Percentiles rank a stretch among this genome's conserved stretches.
These are phyloP conservation scores for Fraxinus anomala DNA, from an alignment of 257 asterid genomes.

Conservation along the genomic window DNA sequence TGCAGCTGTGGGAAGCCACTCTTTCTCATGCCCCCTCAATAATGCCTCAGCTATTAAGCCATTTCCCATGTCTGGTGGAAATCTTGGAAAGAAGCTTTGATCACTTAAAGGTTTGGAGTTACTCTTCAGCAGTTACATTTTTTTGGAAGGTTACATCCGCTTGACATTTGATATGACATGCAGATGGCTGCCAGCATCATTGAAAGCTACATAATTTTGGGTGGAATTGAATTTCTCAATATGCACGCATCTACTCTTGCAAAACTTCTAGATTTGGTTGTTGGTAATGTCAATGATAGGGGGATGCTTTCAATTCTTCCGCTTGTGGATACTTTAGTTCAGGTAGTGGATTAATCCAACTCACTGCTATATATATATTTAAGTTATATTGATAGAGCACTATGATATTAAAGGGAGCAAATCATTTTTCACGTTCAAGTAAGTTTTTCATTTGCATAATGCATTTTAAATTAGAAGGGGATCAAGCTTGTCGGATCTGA, in stretches of 20 bases:
- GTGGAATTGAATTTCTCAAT: slow-evolving; percentile 75
- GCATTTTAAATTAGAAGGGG: background rate
- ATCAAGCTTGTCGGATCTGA: background rate
- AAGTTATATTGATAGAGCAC: slow-evolving; percentile 20
- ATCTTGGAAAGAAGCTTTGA: slow-evolving; percentile 87
- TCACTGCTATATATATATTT: slow-evolving; percentile 20
- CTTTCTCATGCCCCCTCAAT: slow-evolving; percentile 86
- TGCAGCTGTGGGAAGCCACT: slow-evolving; percentile 97
- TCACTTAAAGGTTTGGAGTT: slow-evolving; percentile 64
- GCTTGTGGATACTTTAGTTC: slow-evolving; percentile 82
- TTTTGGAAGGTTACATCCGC: slow-evolving; percentile 21
- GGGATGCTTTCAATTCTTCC: slow-evolving; percentile 87
- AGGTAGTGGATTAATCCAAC: slow-evolving; percentile 54
- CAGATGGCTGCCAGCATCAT: slow-evolving; percentile 84
- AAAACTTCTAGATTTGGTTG: slow-evolving; percentile 81
- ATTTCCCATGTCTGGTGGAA: slow-evolving; percentile 85
- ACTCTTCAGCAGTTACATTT: slow-evolving; percentile 7
- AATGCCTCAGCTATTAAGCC: slow-evolving; percentile 75
- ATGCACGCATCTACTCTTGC: slow-evolving; percentile 76
- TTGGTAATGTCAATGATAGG: slow-evolving; percentile 85
- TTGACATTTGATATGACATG: slow-evolving; percentile 36
- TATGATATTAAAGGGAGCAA: slow-evolving; percentile 1
- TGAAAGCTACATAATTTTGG: slow-evolving; percentile 87
- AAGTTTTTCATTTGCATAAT: background rate
- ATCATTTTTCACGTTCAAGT: background rate